These are phyloP conservation scores for Exobasidium cylindrosporum DNA, from an alignment of 1,284 basidiomycete genomes.

Conservation along the genomic window DNA sequence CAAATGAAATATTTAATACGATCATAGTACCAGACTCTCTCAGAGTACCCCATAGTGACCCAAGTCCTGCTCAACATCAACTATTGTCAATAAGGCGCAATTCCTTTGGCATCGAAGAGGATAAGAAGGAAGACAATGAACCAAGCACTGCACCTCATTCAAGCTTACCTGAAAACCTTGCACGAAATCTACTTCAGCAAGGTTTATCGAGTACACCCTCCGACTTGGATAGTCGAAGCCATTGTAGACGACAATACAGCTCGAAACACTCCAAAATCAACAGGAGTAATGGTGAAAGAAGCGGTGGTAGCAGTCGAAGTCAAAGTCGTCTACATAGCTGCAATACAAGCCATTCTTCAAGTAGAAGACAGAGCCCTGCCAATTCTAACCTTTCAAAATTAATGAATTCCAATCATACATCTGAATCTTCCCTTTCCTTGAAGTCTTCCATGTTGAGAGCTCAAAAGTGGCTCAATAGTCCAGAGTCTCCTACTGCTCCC, in stretches of 20 bases:
- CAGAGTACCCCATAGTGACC: not conserved
- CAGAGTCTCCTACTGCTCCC: not conserved
- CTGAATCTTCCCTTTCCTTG: not conserved
- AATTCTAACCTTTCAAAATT: not conserved
- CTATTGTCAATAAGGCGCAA: not conserved
- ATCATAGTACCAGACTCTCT: not conserved
- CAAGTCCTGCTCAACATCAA: not conserved
- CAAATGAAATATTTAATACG: not conserved
- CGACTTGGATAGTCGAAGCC: not conserved
- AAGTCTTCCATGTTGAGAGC: constrained; percentile 4
- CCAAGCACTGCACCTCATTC: not conserved
- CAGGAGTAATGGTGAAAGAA: not conserved
- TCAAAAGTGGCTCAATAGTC: not conserved
- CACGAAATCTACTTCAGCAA: not conserved
- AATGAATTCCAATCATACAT: not conserved
- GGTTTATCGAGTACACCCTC: not conserved
- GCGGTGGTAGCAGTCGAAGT: not conserved
- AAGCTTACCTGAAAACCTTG: not conserved
- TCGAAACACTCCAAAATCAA: not conserved
- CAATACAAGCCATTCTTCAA: too few relatives aligned
- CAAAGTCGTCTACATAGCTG: too few relatives aligned
- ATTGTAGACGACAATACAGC: too few relatives aligned
- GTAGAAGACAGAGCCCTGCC: too few relatives aligned
- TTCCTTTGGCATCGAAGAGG: not conserved
- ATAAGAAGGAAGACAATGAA: not conserved